A percentile compares a stretch with the other conserved stretches of the same genome.
Evolutionary conservation across 257 asterid genomes (phyloP).

Genomic region (Nicotiana obtusifolia): DNA sequence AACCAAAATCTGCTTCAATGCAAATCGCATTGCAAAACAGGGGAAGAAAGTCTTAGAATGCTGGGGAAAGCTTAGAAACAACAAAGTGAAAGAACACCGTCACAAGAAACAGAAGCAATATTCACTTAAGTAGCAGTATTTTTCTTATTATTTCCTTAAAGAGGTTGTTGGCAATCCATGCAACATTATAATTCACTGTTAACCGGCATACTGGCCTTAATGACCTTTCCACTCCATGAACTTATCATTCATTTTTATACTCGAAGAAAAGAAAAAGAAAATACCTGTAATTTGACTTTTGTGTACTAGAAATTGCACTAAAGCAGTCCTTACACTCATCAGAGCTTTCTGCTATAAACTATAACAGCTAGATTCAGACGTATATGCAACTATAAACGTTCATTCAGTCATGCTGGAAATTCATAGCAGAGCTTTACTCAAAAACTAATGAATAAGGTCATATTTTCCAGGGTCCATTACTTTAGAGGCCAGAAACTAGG

Average conservation of each 20-base stretch:
- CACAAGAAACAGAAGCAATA: background rate
- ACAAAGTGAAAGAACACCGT: background rate
- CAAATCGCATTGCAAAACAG: conserved; percentile 21
- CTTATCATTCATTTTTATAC: background rate
- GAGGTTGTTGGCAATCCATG: background rate
- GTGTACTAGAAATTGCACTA: conserved; percentile 1
- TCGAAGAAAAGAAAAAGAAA: background rate
- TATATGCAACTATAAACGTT: background rate
- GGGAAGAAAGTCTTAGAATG: background rate
- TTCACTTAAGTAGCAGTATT: background rate
- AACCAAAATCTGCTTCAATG: conserved; percentile 66
- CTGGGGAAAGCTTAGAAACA: background rate
- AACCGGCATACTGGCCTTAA: background rate
- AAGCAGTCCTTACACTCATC: background rate
- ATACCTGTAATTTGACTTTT: background rate
- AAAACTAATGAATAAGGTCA: background rate
- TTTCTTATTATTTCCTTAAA: background rate
- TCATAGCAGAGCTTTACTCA: background rate
- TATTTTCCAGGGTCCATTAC: background rate
- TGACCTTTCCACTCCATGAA: background rate
- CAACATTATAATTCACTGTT: background rate
- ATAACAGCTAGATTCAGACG: background rate
- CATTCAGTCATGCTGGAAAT: background rate
- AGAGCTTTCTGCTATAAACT: conserved; percentile 4
- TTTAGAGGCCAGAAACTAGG: background rate